A percentile compares a stretch with the other conserved stretches of the same genome.
Conservation (phyloP, 1,284 basidiomycete genomes). For the Tilletia horrida region DNA sequence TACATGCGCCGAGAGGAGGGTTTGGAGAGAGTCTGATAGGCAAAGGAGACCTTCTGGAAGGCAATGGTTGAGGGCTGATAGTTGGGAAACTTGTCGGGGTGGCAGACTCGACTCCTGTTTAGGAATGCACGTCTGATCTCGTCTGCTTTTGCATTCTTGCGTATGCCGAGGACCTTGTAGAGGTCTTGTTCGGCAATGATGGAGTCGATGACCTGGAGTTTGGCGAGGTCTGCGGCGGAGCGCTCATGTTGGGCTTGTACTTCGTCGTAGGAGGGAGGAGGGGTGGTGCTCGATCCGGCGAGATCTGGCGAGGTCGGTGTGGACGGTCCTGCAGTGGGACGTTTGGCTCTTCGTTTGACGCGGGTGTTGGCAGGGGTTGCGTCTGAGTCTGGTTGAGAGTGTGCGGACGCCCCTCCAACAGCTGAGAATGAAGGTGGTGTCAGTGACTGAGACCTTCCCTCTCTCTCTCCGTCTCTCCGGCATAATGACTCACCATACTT, state of each 20-base stretch:
- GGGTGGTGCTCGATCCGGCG: not conserved
- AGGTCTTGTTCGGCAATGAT: slow-evolving; percentile 59
- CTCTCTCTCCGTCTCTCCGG: too few relatives aligned
- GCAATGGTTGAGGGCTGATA: slow-evolving; percentile 71
- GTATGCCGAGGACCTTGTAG: slow-evolving; percentile 70
- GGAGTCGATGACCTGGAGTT: slow-evolving; percentile 35
- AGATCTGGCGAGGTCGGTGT: not conserved
- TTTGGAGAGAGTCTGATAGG: slow-evolving; percentile 74
- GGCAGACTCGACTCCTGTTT: slow-evolving; percentile 69
- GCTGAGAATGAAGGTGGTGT: not conserved
- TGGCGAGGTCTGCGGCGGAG: slow-evolving; percentile 16
- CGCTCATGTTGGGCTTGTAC: slow-evolving; percentile 13
- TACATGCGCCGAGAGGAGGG: slow-evolving; percentile 69
- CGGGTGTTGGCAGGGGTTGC: slow-evolving; percentile 12
- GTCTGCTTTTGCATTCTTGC: slow-evolving; percentile 62
- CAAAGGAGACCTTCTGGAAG: slow-evolving; percentile 78
- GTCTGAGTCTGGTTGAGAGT: not conserved
- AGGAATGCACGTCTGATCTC: slow-evolving; percentile 74
- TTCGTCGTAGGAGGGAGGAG: slow-evolving; percentile 16
- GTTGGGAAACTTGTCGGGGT: slow-evolving; percentile 80
- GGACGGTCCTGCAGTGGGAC: not conserved
- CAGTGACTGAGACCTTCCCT: not conserved
- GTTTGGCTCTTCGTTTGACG: slow-evolving; percentile 13
- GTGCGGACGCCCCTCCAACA: not conserved
- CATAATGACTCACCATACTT: slow-evolving; percentile 15